Conservation (phyloP, 2,329 filamentous ascomycete genomes). For the Lizonia empirigonia region DNA sequence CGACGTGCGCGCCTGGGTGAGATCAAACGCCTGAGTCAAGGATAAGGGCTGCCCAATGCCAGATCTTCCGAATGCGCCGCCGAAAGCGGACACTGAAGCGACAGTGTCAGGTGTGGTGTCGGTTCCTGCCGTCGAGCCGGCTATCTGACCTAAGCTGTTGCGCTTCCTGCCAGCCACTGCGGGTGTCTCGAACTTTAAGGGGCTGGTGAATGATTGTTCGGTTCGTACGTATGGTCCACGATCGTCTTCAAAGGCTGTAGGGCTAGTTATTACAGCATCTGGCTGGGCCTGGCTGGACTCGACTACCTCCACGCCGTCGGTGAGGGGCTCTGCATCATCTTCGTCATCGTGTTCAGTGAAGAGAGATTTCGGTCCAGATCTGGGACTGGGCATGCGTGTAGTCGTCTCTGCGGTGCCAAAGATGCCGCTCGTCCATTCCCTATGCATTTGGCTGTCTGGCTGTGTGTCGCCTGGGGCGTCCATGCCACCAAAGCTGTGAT, state of each 20-base stretch:
- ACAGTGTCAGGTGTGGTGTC: slow-evolving; percentile 51
- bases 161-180: slow-evolving; percentile 49
- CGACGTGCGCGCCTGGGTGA: slow-evolving; percentile 54
- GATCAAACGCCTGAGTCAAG: slow-evolving; percentile 54
- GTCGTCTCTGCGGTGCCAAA: slow-evolving; percentile 19
- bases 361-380: slow-evolving; percentile 19
- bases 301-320: slow-evolving; percentile 27
- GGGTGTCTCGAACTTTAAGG: slow-evolving; percentile 51
- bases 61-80: slow-evolving; percentile 28
- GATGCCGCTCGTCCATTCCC: slow-evolving; percentile 45
- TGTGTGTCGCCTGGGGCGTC: slow-evolving; percentile 54
- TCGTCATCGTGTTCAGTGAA: slow-evolving; percentile 27
- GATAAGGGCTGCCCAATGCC: slow-evolving; percentile 44
- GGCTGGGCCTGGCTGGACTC: slow-evolving; percentile 37
- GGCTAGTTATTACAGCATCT: slow-evolving; percentile 37
- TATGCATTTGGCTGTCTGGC: slow-evolving; percentile 55
- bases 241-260: slow-evolving; percentile 38
- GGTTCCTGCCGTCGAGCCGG: slow-evolving; percentile 47
- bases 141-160: slow-evolving; percentile 46
- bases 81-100: slow-evolving; percentile 43
- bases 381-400: slow-evolving; percentile 15
- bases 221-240: slow-evolving; percentile 23
- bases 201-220: slow-evolving; percentile 35
- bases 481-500: slow-evolving; percentile 48
- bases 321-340: slow-evolving; percentile 23